phyloP scores from a whole-genome alignment of 495 filamentous ascomycete species.

The Penicillium desertorum region DNA sequence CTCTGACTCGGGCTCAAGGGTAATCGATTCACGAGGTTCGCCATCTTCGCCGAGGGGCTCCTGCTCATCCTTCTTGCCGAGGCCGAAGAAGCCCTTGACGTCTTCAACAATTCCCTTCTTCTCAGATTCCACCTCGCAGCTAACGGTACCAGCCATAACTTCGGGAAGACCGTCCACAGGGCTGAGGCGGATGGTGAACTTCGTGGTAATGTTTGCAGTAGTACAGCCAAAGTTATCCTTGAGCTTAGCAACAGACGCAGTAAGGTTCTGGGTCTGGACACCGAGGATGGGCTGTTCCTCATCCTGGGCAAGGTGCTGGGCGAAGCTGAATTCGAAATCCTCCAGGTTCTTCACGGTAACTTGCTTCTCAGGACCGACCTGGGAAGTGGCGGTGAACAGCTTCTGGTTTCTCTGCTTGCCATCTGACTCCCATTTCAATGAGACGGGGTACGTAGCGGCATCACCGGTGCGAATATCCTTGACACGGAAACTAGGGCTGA shows the following conservation, averaged over 20 bases:
- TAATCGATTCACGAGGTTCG: slow-evolving; percentile 48
- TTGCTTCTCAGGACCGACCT: slow-evolving; percentile 77
- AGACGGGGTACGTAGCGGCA: slow-evolving; percentile 65
- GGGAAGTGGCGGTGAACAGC: slow-evolving; percentile 78
- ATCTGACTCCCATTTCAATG: slow-evolving; percentile 63
- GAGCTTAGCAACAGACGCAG: slow-evolving; percentile 71
- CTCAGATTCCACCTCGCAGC: slow-evolving; percentile 75
- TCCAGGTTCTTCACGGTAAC: slow-evolving; percentile 82
- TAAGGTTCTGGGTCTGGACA: slow-evolving; percentile 79
- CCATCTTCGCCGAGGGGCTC: slow-evolving; percentile 66
- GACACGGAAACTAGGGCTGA: slow-evolving; percentile 92
- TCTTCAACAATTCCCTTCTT: slow-evolving; percentile 86
- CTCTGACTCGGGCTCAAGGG: slow-evolving; percentile 51
- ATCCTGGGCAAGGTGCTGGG: slow-evolving; percentile 60
- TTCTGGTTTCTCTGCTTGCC: slow-evolving; percentile 66
- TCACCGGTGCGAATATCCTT: slow-evolving; percentile 90
- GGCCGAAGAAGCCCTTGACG: slow-evolving; percentile 92
- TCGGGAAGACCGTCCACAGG: slow-evolving; percentile 79
- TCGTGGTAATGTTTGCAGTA: slow-evolving; percentile 72
- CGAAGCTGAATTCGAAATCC: slow-evolving; percentile 80
- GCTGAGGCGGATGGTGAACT: slow-evolving; percentile 70
- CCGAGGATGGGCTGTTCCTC: slow-evolving; percentile 48
- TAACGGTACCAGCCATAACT: slow-evolving; percentile 69
- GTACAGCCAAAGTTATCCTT: slow-evolving; percentile 74
- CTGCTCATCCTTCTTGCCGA: slow-evolving; percentile 85